Conservation (phyloP, 2,329 filamentous ascomycete genomes). For the Bretziella fagacearum region DNA sequence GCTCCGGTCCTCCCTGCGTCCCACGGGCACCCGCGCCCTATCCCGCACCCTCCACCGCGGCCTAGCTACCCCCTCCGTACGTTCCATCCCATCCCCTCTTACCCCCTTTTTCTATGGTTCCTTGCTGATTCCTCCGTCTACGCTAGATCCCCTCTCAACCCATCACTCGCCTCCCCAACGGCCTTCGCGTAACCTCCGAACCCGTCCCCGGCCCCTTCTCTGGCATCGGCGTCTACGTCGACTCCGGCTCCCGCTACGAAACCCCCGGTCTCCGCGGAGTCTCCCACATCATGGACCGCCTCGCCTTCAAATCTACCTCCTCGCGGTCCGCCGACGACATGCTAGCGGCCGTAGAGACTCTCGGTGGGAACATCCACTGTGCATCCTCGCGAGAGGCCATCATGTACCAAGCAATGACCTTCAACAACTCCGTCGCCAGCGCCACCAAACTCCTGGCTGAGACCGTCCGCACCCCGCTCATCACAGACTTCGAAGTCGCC, state of each 20-base stretch:
- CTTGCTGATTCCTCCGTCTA: no score
- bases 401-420: constrained; percentile 98
- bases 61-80: constrained; percentile 5
- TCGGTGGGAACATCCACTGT: constrained; percentile 94
- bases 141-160: constrained; percentile 60
- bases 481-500: constrained; percentile 72
- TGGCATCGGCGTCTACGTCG: constrained; percentile 87
- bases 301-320: constrained; percentile 84
- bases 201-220: constrained; percentile 88
- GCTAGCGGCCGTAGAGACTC: constrained; percentile 68
- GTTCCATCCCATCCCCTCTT: not conserved
- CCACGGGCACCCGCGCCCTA: not conserved
- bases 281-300: constrained; percentile 86
- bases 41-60: not conserved
- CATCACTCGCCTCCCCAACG: constrained; percentile 80
- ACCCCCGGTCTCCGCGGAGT: constrained; percentile 69
- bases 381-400: constrained; percentile 86
- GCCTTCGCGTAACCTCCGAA: constrained; percentile 85
- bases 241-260: constrained; percentile 89
- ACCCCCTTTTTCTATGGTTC: not conserved
- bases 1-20: not conserved
- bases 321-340: constrained; percentile 62
- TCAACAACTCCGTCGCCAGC: constrained; percentile 77
- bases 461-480: constrained; percentile 70
- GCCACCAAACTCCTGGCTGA: constrained; percentile 78